Base-by-base conservation (phyloP, 2,329 filamentous ascomycete species). In the Stachybotrys elegans region DNA sequence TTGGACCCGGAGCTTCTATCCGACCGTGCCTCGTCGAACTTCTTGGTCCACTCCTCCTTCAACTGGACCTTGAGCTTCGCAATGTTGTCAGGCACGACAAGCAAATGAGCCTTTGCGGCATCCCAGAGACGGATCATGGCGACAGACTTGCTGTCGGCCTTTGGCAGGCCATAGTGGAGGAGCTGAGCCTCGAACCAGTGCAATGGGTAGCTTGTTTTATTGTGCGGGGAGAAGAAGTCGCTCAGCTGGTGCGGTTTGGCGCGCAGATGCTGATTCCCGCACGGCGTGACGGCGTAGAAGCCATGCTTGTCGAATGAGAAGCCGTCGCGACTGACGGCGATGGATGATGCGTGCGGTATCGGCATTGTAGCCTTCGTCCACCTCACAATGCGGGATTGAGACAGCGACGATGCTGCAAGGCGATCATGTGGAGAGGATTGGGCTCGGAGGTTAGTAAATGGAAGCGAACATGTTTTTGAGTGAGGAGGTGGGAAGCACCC, bases 121-220 rank as follows among this genome's bases (percentile, higher is more conserved):
- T 80, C 73, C n/a, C 75, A 68, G 14, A 85, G 61, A 3, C 79
- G 65, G 63, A 80, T 73, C 44, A 79, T 77, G 9, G 79, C 79
- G 1, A 72, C 70, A 19, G 75, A 71, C 60, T 83, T 83, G 36
- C 70, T 69, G 52, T 78, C 79, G 16, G 76, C 78, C 0, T 71
- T 68, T 6, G 65, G 66, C 0, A 84, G 65, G 1, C 77, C 79
- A 60, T 83, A 84, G 59, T 84, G 81, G 4, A 80, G 60, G 11
- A 83, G 68, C 49, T 84, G 79, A 0, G 80, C 78, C 48, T 79
- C 72, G 46, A 79, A 84, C 74, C 75, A 84, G 49, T 83, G 77
- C 1, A 69, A 77, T 1, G 78, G 71, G 35, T 70, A 71, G 51
- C 81, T 75, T 34, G 63, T 67, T 20, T 63, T 60, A 27, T 50